Evolutionary conservation across 2,329 filamentous ascomycete genomes (phyloP), one percentile per base, ranked within the genome.

Genomic region (Colletotrichum agaves): DNA sequence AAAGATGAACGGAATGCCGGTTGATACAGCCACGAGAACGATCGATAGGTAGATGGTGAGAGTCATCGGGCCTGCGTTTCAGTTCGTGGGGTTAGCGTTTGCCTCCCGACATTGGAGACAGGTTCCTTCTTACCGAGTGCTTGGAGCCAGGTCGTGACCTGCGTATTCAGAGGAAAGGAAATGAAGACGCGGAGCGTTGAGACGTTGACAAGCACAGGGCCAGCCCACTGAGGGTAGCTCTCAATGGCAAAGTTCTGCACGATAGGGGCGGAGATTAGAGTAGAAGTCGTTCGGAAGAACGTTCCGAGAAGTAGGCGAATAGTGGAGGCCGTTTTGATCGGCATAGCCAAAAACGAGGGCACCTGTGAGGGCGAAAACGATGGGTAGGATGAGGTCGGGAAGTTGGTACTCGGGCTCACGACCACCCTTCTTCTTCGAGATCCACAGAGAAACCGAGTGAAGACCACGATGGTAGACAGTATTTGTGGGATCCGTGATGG

Each of bases 381-480:
- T 71, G 2, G 76, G 76, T 21, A 77, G 59, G 7, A 74, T 57
- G 12, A 78, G 62, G 35, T 74, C 75, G 17, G 73, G 69, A 7
- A 78, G 74, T 46, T 74, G 74, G 49, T 75, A 72, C 68, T 78
- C 77, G 8, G 77, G 72, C 69, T 78, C 73, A 21, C 76, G 74
- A 2, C 70, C 70, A 57, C 53, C 53, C 15, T 70, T 69, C 58
- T 70, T 73, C 31, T 70, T 70, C 27, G 76, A 74, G 4, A 76
- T 65, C 61, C 70, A 72, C n/a, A 71, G 69, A 17, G 76, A 74
- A 2, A 76, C 66, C 10, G 63, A 59, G 76, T 8, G 46, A 66
- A 71, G 0, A 70, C 67, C 5, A 70, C 50, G 13, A 69, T 33
- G 3, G 69, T 50, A 3, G 70, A 69, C 3, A 63, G 59, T 13